phyloP scores from a whole-genome alignment of 2,329 filamentous ascomycete species.

The Lasiodiplodia sp. region DNA sequence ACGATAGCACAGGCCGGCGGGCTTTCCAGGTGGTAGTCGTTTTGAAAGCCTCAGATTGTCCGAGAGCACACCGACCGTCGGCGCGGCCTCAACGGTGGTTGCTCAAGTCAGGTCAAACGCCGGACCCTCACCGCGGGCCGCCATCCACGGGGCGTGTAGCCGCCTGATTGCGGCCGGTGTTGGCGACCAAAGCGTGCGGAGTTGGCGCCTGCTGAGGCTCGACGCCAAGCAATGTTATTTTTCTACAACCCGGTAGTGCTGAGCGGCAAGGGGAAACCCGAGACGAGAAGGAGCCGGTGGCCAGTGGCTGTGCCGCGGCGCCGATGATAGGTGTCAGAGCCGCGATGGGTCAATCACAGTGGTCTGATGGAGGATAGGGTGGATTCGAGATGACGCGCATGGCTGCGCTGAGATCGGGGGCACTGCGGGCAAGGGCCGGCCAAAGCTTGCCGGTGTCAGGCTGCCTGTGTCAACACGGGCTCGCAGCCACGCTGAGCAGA shows the following conservation, averaged over 20 bases:
- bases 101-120: conserved; percentile 5
- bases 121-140: conserved; percentile 9
- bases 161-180: conserved; percentile 1
- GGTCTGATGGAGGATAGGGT: conserved; percentile 2
- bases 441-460: neutral
- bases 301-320: conserved; percentile 4
- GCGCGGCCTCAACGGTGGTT: conserved; percentile 11
- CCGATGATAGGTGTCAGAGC: conserved; percentile 2
- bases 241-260: neutral
- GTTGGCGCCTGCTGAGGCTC: conserved; percentile 1
- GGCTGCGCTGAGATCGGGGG: conserved; percentile 8
- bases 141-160: neutral
- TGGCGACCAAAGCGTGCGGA: neutral
- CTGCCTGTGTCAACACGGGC: conserved; percentile 1
- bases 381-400: conserved; percentile 19
- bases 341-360: conserved; percentile 10
- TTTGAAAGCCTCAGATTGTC: conserved; percentile 2
- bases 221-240: conserved; percentile 9
- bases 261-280: conserved; percentile 3
- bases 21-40: conserved; percentile 5
- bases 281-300: neutral
- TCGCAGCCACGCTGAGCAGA: neutral
- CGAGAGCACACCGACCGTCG: conserved; percentile 14
- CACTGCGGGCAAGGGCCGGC: neutral
- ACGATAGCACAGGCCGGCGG: neutral